Evolutionary conservation across 139 green algal genomes (phyloP).

Genomic region (Closterium sp.): DNA sequence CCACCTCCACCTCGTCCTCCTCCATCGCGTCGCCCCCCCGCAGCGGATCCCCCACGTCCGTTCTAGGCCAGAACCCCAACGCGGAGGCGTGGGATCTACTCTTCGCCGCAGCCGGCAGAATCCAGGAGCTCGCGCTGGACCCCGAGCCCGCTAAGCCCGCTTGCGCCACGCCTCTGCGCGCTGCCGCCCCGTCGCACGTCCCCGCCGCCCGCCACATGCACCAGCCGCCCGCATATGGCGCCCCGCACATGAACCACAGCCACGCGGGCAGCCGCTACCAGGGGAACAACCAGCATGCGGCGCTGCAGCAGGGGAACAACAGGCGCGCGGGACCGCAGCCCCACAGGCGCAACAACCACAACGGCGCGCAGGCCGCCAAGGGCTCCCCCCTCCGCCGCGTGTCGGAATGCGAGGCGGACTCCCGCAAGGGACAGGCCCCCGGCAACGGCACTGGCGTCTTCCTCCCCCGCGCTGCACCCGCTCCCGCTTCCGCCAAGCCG

Average conservation of each 20-base stretch:
- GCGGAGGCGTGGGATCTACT: background rate
- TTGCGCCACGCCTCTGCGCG: background rate
- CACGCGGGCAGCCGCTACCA: background rate
- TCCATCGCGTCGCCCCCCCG: background rate
- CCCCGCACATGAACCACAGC: background rate
- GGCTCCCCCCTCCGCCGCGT: background rate
- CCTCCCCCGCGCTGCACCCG: background rate
- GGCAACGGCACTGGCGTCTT: constrained; percentile 5
- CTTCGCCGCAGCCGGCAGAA: background rate
- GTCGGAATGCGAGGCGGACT: background rate
- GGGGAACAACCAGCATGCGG: background rate
- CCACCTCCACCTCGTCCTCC: background rate
- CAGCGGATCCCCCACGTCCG: background rate
- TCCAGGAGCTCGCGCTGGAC: background rate
- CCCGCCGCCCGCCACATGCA: background rate
- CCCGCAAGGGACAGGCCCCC: background rate
- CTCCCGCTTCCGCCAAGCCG: background rate
- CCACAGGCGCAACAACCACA: background rate
- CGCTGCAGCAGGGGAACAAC: background rate
- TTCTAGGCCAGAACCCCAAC: background rate
- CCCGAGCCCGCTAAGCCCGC: background rate
- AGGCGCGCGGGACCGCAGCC: background rate
- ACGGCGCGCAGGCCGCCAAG: background rate
- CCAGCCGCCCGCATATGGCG: background rate
- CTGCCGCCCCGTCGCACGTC: background rate